Evolutionary conservation across 805 yeast species (phyloP).

Genomic region (Phaffomyces antillensis): DNA sequence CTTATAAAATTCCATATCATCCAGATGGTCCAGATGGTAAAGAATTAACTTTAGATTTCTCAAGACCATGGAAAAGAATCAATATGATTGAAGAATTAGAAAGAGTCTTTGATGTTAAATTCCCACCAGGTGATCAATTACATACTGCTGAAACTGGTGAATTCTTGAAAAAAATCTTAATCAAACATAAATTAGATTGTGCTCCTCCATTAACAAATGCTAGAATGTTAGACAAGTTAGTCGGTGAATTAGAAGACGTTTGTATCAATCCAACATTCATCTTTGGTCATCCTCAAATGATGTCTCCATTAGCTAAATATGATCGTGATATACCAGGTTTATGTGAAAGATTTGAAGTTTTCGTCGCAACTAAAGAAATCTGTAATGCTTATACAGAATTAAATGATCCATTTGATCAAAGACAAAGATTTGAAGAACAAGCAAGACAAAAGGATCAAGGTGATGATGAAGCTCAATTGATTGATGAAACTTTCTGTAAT

Average conservation of each 20-base stretch:
- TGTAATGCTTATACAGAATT: constrained; percentile 98
- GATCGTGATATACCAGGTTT: constrained; percentile 88
- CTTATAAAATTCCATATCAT: constrained; percentile 78
- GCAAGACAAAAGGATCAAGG: constrained; percentile 98
- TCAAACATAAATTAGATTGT: constrained; percentile 79
- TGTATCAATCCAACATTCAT: constrained; percentile 96
- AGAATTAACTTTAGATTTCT: constrained; percentile 72
- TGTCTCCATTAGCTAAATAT: constrained; percentile 98
- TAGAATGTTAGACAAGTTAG: constrained; percentile 96
- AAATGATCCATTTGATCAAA: constrained; percentile 98
- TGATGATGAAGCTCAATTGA: constrained; percentile 96
- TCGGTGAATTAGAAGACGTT: constrained; percentile 91
- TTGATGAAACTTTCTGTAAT: constrained; percentile 95
- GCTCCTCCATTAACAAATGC: constrained; percentile 91
- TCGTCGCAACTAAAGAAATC: constrained; percentile 97
- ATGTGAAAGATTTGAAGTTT: constrained; percentile 97
- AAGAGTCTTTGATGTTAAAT: constrained; percentile 74
- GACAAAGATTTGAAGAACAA: constrained; percentile 96
- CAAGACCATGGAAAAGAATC: constrained; percentile 98
- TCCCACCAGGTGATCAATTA: constrained; percentile 93
- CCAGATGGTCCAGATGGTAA: constrained; percentile 90
- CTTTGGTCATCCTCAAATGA: constrained; percentile 98
- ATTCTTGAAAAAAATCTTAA: constrained; percentile 75
- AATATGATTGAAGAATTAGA: constrained; percentile 96
- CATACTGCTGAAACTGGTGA: constrained; percentile 91